Evolutionary conservation across 1,284 basidiomycete species (phyloP), one percentile per base, ranked within the genome.

Genomic region (Naganishia sp.): DNA sequence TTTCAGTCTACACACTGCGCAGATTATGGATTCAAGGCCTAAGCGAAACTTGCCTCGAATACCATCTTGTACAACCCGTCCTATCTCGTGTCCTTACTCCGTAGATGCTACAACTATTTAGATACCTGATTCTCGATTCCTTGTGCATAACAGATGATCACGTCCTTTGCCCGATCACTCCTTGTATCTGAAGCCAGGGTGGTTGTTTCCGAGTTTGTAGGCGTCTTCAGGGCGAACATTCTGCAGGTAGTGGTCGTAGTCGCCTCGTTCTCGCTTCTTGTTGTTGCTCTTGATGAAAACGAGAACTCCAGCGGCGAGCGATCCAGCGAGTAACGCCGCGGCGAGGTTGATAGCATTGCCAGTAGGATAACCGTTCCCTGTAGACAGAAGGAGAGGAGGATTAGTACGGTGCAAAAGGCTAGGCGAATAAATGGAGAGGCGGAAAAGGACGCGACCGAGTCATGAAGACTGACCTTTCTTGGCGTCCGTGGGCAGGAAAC

Each of bases 401-500:
- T 28, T 5, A 28, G 28, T 28, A 28, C 28, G 28, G 28, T 5
- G 28, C 28, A 28, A 28, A 28, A 28, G 5, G 28, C 28, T 28
- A 28, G 5, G 28, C 2, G 28, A 28, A 28, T 28, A 39, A 7
- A 7, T 2, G 36, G 13, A 39, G 9, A 39, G 36, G 36, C 36
- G 13, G 13, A 39, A 13, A 9, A 39, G 36, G 36, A 28, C 28
- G 28, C 28, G 13, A 25, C 49, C 9, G 45, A 7, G 45, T 46
- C 23, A 5, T 50, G 49, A 28, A 49, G 28, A 23, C 48, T n/a
- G 18, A 55, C 53, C 53, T 36, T 55, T 55, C 31, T 42, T 36
- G 16, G 53, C 54, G 52, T 73, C 72, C 10, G 23, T 25, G 1
- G 70, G 70, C 9, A 73, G 56, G 31, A 65, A 70, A n/a, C 68